Evolutionary conservation across 257 asterid species (phyloP), one percentile per base, ranked within the genome.

Genomic region (Leonotis leonurus): DNA sequence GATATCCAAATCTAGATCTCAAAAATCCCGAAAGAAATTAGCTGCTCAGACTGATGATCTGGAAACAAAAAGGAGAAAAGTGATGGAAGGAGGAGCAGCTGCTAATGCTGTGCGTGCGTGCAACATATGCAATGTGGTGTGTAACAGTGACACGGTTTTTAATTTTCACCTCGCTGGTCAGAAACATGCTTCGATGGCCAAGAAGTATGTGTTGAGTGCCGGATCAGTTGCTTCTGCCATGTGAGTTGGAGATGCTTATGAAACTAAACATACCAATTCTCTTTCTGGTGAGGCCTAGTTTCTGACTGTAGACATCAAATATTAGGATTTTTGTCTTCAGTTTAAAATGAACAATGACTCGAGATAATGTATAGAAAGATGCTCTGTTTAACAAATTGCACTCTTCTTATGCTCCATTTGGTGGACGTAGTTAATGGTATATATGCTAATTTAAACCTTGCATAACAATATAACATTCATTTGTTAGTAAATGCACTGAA

Each of bases 51-150:
- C 14, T 0, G 84, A 75, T 53, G 75, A 90, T 74, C 29, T 90
- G 77, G 97, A 80, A 69, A 70, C 84, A 4, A 83, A 90, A 67
- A 80, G 64, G 41, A 71, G 69, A 57, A 81, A 80, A 68, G 73
- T 89, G 4, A 11, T 89, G 85, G 82, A 75, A 63, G 88, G 81
- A 56, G 97, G 97, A 36, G 89, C 92, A 5, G 81, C 86, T 12
- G 82, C 76, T 48, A 51, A 57, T 7, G 67, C 80, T 11, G 85
- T 89, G 40, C 86, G 80, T 0, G 41, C 65, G 6, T 90, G 97
- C 69, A 49, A 25, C 10, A 41, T 75, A 12, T 90, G 97, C 53
- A 83, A 87, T 22, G 90, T 87, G 76, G 87, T 90, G 35, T 90
- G 97, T 84, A 87, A 83, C 56, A 85, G 95, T 25, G 84, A 75